Percentiles rank a stretch among this genome's conserved stretches.
Conservation (phyloP, 352 stramenopile genomes). For the Phytophthora nicotianae region DNA sequence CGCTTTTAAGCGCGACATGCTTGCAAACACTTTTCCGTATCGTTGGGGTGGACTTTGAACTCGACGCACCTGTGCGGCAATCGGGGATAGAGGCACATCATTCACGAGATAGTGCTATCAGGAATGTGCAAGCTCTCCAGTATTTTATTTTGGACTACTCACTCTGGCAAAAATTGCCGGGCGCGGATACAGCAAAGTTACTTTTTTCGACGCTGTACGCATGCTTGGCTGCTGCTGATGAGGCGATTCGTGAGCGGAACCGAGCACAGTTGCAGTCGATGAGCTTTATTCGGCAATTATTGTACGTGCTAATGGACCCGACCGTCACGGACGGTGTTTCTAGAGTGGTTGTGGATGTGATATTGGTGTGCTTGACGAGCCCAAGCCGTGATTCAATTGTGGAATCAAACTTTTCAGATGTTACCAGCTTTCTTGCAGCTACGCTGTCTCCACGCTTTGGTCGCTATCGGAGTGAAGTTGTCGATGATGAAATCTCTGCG, state of each 20-base stretch:
- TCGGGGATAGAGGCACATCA: background rate
- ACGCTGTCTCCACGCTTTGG: slow-evolving; percentile 66
- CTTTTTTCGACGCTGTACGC: slow-evolving; percentile 75
- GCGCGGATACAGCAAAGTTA: slow-evolving; percentile 39
- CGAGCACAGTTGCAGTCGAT: slow-evolving; percentile 65
- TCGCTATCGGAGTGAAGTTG: slow-evolving; percentile 11
- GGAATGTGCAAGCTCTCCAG: slow-evolving; percentile 69
- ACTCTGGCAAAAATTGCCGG: slow-evolving; percentile 58
- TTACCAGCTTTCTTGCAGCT: slow-evolving; percentile 62
- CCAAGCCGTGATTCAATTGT: slow-evolving; percentile 35
- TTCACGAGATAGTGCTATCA: slow-evolving; percentile 50
- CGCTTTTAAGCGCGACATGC: slow-evolving; percentile 40
- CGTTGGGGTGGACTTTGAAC: slow-evolving; percentile 52
- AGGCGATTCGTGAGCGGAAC: slow-evolving; percentile 58
- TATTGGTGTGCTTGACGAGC: slow-evolving; percentile 71
- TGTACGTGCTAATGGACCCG: slow-evolving; percentile 75
- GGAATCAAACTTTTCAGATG: slow-evolving; percentile 70
- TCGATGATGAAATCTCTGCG: slow-evolving; percentile 9
- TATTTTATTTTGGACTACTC: slow-evolving; percentile 79
- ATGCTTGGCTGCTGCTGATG: slow-evolving; percentile 51
- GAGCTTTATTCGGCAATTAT: slow-evolving; percentile 63
- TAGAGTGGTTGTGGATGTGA: slow-evolving; percentile 65
- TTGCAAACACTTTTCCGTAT: slow-evolving; percentile 59
- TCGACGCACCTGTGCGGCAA: slow-evolving; percentile 5
- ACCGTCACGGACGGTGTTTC: slow-evolving; percentile 53